phyloP scores from a whole-genome alignment of 805 yeast genomes.

The Ogataea zsoltii region DNA sequence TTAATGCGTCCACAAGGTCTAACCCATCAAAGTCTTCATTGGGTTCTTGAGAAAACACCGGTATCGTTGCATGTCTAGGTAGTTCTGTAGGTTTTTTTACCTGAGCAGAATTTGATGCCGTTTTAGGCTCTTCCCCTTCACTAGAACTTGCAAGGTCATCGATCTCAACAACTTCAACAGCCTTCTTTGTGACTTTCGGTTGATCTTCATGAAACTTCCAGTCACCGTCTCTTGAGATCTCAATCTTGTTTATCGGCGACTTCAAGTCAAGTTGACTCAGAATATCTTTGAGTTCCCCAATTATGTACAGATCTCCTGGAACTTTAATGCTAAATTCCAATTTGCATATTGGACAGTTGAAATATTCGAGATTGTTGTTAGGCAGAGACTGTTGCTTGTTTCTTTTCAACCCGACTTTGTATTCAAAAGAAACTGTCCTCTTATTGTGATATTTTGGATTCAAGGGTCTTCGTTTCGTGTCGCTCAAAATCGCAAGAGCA shows the following conservation, averaged over 20 bases:
- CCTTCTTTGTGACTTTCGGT: constrained; percentile 4
- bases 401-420: constrained; percentile 20
- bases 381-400: constrained; percentile 19
- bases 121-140: neutral
- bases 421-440: constrained; percentile 23
- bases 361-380: constrained; percentile 32
- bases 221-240: constrained; percentile 29
- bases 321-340: constrained; percentile 33
- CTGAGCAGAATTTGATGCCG: neutral
- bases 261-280: constrained; percentile 19
- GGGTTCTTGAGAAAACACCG: too few relatives aligned
- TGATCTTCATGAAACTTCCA: constrained; percentile 24
- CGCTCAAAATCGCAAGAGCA: constrained; percentile 25
- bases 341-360: constrained; percentile 38
- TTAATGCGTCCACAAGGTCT: constrained; percentile 14
- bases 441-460: constrained; percentile 25
- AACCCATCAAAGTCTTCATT: neutral
- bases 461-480: constrained; percentile 27
- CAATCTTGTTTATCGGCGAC: constrained; percentile 24
- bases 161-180: constrained; percentile 22
- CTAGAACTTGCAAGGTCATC: constrained; percentile 13
- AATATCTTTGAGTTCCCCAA: constrained; percentile 33
- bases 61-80: neutral
- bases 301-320: constrained; percentile 35
- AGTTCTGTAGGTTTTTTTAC: neutral